Conservation (phyloP, 2,329 filamentous ascomycete genomes). For the Akanthomyces uredinophilus region DNA sequence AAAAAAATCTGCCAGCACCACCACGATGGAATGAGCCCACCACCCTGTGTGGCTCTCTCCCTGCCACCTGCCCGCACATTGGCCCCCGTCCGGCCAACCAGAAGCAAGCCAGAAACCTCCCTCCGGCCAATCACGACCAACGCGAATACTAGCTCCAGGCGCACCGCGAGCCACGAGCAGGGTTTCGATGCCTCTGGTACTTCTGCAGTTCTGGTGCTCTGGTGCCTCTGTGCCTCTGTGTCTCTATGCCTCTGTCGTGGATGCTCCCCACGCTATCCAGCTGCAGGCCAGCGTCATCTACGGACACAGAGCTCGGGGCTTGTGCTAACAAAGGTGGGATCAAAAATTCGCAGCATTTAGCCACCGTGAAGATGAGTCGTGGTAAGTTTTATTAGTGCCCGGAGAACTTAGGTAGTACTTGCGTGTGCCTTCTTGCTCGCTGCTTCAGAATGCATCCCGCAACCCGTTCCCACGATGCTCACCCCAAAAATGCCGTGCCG, state of each 20-base stretch:
- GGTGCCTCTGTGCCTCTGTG: no score
- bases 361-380: neutral
- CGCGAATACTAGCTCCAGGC: neutral
- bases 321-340: neutral
- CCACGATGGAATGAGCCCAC: conserved; percentile 11
- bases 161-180: conserved; percentile 1
- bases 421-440: neutral
- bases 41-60: neutral
- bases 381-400: neutral
- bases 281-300: conserved; percentile 13
- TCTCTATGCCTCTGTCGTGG: no score
- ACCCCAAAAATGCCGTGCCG: neutral
- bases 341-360: neutral
- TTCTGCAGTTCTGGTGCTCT: no score
- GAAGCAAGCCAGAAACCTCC: neutral
- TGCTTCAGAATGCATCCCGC: neutral
- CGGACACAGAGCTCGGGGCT: conserved; percentile 1
- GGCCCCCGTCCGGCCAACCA: neutral
- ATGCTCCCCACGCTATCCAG: neutral
- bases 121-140: neutral
- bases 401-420: neutral
- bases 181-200: neutral
- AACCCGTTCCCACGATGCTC: neutral
- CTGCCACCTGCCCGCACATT: neutral
- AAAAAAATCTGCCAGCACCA: neutral